Evolutionary conservation across 148 eudicot genomes (phyloP), one percentile per base, ranked within the genome.

Genomic region (Arctostaphylos glauca): DNA sequence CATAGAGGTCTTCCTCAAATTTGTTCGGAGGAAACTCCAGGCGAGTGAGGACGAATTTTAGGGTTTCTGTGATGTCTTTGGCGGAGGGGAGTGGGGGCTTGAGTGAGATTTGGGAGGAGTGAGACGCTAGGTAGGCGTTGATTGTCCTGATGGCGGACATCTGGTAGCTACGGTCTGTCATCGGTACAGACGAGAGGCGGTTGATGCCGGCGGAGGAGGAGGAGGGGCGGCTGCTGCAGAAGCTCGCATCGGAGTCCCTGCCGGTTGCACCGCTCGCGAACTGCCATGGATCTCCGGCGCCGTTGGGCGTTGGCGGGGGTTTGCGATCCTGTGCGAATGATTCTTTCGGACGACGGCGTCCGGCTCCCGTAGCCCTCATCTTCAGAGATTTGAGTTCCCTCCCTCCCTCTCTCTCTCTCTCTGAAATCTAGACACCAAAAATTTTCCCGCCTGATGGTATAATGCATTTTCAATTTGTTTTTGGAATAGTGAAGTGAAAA

Each of bases 201-300:
- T 68, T 76, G 80, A 41, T 14, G 77, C 77, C 86, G 83, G 75
- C 43, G 70, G 91, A 87, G 56, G 94, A 82, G 78, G 84, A 67
- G 73, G 98, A 91, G 15, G 94, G 94, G 10, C 93, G 98, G 84
- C 91, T 87, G 86, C 92, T 90, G 90, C 91, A 82, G 88, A 92
- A 87, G 78, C 94, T 91, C 64, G 88, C 94, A 85, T 96, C 98
- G 84, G 98, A 94, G 83, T 96, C 95, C 52, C 94, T 91, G 79
- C 81, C 73, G 64, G 31, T 13, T 5, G 79, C 8, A 79, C 49
- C 80, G 54, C 84, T 49, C 13, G 80, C 21, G 78, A 59, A 74
- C 67, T 83, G 90, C 86, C 87, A 87, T 41, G 87, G 89, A 52
- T 87, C 88, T 49, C 58, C 78, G 21, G 50, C 15, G 66, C 74